Conservation (phyloP, 805 yeast genomes). For the Yamadazyma nakazawae region DNA sequence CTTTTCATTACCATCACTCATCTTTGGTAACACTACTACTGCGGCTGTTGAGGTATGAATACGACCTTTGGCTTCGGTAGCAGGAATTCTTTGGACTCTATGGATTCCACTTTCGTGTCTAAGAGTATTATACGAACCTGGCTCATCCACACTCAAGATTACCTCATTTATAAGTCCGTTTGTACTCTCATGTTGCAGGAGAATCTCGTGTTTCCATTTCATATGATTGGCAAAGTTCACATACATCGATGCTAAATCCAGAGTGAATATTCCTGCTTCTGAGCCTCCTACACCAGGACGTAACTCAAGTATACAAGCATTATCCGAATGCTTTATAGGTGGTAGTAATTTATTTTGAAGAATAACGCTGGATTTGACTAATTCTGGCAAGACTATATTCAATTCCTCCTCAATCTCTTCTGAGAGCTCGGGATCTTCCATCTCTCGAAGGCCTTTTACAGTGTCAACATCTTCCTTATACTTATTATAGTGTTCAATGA, state of each 20-base stretch:
- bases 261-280: slow-evolving; percentile 86
- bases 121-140: slow-evolving; percentile 70
- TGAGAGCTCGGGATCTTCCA: slow-evolving; percentile 42
- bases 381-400: slow-evolving; percentile 40
- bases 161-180: slow-evolving; percentile 78
- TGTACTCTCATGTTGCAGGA: slow-evolving; percentile 54
- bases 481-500: slow-evolving; percentile 29
- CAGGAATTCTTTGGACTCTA: slow-evolving; percentile 91
- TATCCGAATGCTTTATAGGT: slow-evolving; percentile 69
- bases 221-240: slow-evolving; percentile 59
- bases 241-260: slow-evolving; percentile 81
- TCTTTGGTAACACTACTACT: slow-evolving; percentile 85
- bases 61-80: slow-evolving; percentile 89
- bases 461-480: slow-evolving; percentile 26
- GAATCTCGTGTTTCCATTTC: slow-evolving; percentile 63
- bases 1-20: slow-evolving; percentile 52
- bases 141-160: slow-evolving; percentile 60
- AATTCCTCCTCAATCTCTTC: slow-evolving; percentile 64
- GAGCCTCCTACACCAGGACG: slow-evolving; percentile 97
- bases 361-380: slow-evolving; percentile 39
- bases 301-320: slow-evolving; percentile 75
- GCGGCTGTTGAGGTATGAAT: slow-evolving; percentile 97
- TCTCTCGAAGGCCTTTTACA: slow-evolving; percentile 23
- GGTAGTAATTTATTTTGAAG: slow-evolving; percentile 68
- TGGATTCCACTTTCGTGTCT: slow-evolving; percentile 94